These are phyloP conservation scores for Populus euphratica DNA, from an alignment of 345 rosid species.

Conservation along the genomic window DNA sequence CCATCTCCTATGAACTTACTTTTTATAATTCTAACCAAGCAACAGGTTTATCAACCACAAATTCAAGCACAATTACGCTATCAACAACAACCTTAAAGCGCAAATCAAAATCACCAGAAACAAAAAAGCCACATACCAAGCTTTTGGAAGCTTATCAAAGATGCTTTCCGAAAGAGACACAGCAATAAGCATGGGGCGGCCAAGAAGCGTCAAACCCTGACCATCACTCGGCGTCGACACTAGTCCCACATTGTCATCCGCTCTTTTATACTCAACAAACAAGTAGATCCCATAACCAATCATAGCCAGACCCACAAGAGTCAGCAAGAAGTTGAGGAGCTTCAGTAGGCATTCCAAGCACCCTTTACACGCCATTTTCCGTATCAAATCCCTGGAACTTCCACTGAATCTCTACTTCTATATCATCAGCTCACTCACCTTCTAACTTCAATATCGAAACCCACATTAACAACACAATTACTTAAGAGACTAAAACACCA, in stretches of 20 bases:
- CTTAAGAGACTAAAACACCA: neutral
- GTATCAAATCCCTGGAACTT: neutral
- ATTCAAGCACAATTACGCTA: neutral
- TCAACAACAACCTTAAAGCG: neutral
- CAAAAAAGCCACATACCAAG: conserved; percentile 57
- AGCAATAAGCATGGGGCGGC: conserved; percentile 82
- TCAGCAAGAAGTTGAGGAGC: conserved; percentile 74
- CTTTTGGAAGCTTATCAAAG: conserved; percentile 65
- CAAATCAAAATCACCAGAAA: conserved; percentile 1
- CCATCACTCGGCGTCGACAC: conserved; percentile 30
- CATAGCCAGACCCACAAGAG: conserved; percentile 79
- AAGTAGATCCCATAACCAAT: conserved; percentile 94
- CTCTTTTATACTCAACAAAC: conserved; percentile 64
- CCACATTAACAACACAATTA: conserved; percentile 1
- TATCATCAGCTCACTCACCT: conserved; percentile 8
- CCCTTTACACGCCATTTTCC: conserved; percentile 74
- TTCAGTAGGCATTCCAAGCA: conserved; percentile 75
- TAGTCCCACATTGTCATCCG: conserved; percentile 23
- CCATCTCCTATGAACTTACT: neutral
- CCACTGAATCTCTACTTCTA: neutral
- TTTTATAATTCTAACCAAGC: neutral
- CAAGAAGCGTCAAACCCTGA: conserved; percentile 42
- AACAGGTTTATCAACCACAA: neutral
- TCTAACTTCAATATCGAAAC: conserved; percentile 2
- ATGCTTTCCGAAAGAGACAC: conserved; percentile 50